Evolutionary conservation across 495 filamentous ascomycete species (phyloP).

Genomic region (Lichina pygmaea): DNA sequence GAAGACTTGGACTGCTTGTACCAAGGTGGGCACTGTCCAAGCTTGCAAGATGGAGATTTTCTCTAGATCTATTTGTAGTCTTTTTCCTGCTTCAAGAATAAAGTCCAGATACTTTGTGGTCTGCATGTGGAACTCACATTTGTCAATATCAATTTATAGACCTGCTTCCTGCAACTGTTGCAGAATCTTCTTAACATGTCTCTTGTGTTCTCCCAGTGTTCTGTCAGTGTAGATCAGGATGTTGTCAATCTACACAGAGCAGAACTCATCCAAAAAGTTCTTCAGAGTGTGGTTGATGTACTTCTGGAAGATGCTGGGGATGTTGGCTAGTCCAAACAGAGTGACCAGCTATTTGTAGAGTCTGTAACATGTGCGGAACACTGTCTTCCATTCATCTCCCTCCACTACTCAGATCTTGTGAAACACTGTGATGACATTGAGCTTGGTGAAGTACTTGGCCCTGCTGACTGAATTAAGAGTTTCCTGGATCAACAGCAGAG

Average conservation of each 20-base stretch:
- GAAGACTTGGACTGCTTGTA: constrained; percentile 6
- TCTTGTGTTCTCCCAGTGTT: constrained; percentile 4
- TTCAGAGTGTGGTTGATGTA: constrained; percentile 9
- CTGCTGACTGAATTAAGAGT: background rate
- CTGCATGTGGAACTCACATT: constrained; percentile 11
- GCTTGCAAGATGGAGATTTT: constrained; percentile 8
- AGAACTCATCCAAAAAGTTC: constrained; percentile 5
- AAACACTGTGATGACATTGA: constrained; percentile 2
- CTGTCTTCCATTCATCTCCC: constrained; percentile 3
- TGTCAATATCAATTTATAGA: constrained; percentile 8
- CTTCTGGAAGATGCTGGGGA: constrained; percentile 8
- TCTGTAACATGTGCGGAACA: background rate
- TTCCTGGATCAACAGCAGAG: constrained; percentile 1
- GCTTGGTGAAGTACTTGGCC: constrained; percentile 3
- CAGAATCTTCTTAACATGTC: constrained; percentile 8
- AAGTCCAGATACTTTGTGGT: constrained; percentile 10
- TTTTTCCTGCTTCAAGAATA: constrained; percentile 6
- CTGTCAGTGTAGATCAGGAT: constrained; percentile 11
- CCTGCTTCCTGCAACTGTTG: constrained; percentile 3
- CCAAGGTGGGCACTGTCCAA: background rate
- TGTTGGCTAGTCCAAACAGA: constrained; percentile 10
- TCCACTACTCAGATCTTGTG: constrained; percentile 1
- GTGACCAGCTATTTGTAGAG: constrained; percentile 10
- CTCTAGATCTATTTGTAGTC: constrained; percentile 9
- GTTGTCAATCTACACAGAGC: constrained; percentile 12